Evolutionary conservation across 768 basidiomycete species (phyloP).

Genomic region (Tylopilus intermedius): DNA sequence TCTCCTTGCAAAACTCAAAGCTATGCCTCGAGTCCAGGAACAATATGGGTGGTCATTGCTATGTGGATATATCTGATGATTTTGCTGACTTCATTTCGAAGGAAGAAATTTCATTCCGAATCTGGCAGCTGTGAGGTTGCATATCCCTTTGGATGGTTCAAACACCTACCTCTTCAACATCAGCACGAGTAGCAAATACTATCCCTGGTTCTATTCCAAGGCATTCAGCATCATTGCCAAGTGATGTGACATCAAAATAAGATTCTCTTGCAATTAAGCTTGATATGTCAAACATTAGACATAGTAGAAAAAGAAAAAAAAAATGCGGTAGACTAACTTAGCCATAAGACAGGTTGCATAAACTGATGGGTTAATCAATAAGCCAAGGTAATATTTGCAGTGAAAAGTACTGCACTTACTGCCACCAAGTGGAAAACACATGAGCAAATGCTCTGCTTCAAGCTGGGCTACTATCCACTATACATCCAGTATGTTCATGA

Average conservation of each 20-base stretch:
- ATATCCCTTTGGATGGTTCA: neutral
- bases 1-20: too few species aligned
- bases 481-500: neutral
- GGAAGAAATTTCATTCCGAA: neutral
- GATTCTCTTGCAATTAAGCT: conserved; percentile 28
- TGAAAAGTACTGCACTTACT: conserved; percentile 11
- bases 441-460: conserved; percentile 16
- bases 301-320: neutral
- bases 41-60: neutral
- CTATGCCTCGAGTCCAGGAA: too few species aligned
- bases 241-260: conserved; percentile 12
- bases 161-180: conserved; percentile 2
- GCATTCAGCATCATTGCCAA: neutral
- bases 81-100: neutral
- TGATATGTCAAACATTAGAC: neutral
- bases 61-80: neutral
- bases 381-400: neutral
- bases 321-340: conserved; percentile 16
- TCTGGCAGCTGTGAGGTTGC: neutral
- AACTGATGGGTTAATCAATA: conserved; percentile 9
- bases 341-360: conserved; percentile 28
- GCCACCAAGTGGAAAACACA: conserved; percentile 24
- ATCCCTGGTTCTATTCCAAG: neutral
- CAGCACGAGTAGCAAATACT: conserved; percentile 4
- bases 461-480: conserved; percentile 21